Evolutionary conservation across 2,329 filamentous ascomycete species (phyloP), one percentile per base, ranked within the genome.

Genomic region (Phoma herbarum): DNA sequence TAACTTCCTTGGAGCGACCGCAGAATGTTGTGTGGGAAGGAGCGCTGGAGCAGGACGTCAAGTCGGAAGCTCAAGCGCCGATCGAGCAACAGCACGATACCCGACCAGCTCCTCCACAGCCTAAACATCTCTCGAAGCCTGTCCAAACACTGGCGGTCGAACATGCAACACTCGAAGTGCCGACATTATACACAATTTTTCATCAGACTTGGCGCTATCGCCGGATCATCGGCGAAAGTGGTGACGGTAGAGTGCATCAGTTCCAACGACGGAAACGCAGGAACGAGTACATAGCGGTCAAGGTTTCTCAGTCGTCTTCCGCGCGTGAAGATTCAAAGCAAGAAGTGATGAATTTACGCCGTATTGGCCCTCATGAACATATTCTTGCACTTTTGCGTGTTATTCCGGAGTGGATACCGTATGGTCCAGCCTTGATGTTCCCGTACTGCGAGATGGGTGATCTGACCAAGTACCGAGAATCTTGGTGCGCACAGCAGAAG

Each of bases 381-480:
- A 35, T 48, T 10, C 20, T 54, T 12, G 26, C 33, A 10, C 43
- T 68, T 12, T 25, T 63, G 4, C 41, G 55, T 1, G 64, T 28
- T n/a, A 52, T 37, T 11, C 11, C 45, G 4, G 23, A 54, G 11
- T 59, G 50, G 41, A 16, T 25, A 12, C 55, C 53, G 14, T 37
- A 44, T 1, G 51, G 52, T 0, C 70, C 68, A 3, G 68, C 64
- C 2, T 52, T 73, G 29, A 65, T 68, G 26, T 53, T 68, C 42
- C 62, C 65, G 23, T 46, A 62, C 20, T 69, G 64, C 39, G 54
- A 66, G 2, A 37, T 69, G 0, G 70, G 70, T 11, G 61, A 68
- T 31, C 22, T 67, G 2, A 5, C 10, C 2, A 10, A 16, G 4
- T 73, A 68, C 42, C 35, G 29, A 4, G 14, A 22, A 5, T 42